Base-by-base conservation (phyloP, 1,284 basidiomycete species). In the Stygiomarasmius scandens region DNA sequence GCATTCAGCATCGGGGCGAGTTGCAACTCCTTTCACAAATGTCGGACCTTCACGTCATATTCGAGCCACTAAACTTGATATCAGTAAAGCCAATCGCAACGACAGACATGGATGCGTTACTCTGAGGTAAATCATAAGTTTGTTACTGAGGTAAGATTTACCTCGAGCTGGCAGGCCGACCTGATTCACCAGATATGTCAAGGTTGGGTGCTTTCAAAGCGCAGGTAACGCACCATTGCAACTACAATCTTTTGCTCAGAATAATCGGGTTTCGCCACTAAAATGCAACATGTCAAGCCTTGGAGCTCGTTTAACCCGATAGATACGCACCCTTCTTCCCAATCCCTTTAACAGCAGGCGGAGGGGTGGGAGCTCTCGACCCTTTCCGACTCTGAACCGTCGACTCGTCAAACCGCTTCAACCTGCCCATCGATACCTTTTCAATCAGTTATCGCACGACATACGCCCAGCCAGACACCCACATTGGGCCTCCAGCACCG, bases 181-280 rank as follows among this genome's bases (percentile, higher is more conserved):
- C 87, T 89, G 58, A 19, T 27, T 38, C 27, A 25, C 54, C 67
- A 60, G 77, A 77, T 58, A 78, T 5, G 19, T 36, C 16, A 54
- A 34, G 12, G 12, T 32, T 32, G 29, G 29, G 12, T 32, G 6
- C 29, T 12, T 32, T 32, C 29, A 32, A 44, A 16, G 27, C 32
- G 34, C 3, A 49, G 20, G 22, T 3, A 49, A 24, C 45, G 16
- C 38, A 95, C 96, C 94, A 98, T 98, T 2, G 96, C 96, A 4
- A 99, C 86, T 8, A 99, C 95, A 65, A 99, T 98, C 83, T 99
- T 99, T 49, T 93, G 93, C 68, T 98, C 95, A 2, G 94, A 96
- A 67, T 98, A 98, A 70, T 99, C 97, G 3, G 97, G 96, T 74
- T 96, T 97, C 54, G 92, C 91, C 44, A 96, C 95, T 92, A 63